These are phyloP conservation scores for Penicillium macrosclerotiorum DNA, from an alignment of 495 filamentous ascomycete species.

Conservation along the genomic window DNA sequence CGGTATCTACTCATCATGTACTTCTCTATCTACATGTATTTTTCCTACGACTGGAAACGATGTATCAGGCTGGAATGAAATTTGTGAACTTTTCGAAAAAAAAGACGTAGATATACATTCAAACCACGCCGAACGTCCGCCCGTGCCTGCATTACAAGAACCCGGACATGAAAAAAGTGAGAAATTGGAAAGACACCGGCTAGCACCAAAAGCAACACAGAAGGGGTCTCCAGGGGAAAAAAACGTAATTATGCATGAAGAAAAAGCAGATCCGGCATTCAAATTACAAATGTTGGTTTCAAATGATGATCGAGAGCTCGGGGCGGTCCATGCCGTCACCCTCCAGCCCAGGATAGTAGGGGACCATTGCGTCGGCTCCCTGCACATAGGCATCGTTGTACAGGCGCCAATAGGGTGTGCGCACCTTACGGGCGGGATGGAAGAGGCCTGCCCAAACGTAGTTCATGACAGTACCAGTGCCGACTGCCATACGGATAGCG, in stretches of 20 bases:
- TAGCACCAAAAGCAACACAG: conserved; percentile 16
- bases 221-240: conserved; percentile 1
- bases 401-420: conserved; percentile 87
- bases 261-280: conserved; percentile 11
- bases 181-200: conserved; percentile 18
- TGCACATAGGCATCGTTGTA: conserved; percentile 99
- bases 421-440: conserved; percentile 92
- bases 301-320: conserved; percentile 84
- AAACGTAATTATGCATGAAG: conserved; percentile 18
- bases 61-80: no score
- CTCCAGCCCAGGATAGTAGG: conserved; percentile 84
- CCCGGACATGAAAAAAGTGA: conserved; percentile 12
- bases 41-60: no score
- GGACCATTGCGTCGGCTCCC: conserved; percentile 88
- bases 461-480: conserved; percentile 88
- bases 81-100: neutral
- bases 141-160: conserved; percentile 19
- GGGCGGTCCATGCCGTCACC: conserved; percentile 71
- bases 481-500: conserved; percentile 91
- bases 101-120: conserved; percentile 24
- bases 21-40: no score
- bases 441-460: conserved; percentile 98
- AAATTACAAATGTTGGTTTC: conserved; percentile 26
- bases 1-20: no score
- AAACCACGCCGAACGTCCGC: conserved; percentile 28